Conservation (phyloP, 2,329 filamentous ascomycete genomes). For the Metarhizium humberi region DNA sequence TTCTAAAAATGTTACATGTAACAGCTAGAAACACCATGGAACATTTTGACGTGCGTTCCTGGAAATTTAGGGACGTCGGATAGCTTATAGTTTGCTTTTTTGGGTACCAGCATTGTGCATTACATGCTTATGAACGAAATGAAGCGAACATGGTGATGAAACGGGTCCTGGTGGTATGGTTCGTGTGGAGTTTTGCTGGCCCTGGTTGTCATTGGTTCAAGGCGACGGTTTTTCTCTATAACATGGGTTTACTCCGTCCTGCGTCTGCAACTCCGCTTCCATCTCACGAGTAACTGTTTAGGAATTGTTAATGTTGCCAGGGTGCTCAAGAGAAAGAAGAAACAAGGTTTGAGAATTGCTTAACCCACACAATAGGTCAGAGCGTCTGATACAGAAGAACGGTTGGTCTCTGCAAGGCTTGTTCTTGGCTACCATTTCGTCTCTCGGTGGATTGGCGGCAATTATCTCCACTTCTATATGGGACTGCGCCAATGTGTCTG, state of each 20-base stretch:
- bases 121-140: background rate
- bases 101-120: background rate
- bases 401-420: background rate
- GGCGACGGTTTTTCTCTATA: background rate
- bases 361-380: background rate
- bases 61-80: background rate
- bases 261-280: background rate
- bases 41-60: background rate
- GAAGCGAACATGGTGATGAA: background rate
- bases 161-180: background rate
- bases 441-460: background rate
- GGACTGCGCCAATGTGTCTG: background rate
- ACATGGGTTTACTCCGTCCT: background rate
- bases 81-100: background rate
- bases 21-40: background rate
- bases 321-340: no score
- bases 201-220: background rate
- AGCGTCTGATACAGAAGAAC: background rate
- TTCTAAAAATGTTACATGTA: conserved; percentile 1
- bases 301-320: no score
- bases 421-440: background rate
- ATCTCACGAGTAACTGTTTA: background rate
- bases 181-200: background rate
- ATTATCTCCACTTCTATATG: no score
- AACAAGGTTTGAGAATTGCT: no score